Base-by-base conservation (phyloP, 73 alveolate genomes). In the Blepharisma japonicum region DNA sequence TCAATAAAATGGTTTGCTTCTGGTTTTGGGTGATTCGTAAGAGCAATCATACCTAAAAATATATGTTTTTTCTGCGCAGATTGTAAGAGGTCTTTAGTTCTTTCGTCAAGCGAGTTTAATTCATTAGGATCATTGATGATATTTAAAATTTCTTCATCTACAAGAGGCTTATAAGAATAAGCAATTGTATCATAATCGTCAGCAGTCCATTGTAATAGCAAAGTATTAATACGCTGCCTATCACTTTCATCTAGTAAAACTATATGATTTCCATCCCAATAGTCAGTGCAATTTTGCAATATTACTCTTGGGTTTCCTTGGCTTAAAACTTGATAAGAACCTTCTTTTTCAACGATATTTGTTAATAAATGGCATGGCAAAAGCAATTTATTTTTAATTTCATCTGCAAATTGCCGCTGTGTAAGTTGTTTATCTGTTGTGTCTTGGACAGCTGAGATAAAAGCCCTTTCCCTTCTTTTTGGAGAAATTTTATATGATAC, bases 1-100 rank as follows among this genome's bases (percentile, higher is more conserved):
- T 70, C 80, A 70, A 70, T 70, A 45, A 70, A 70, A 47, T 47
- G 68, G 27, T 39, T 39, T 45, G 80, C 80, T 70, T 70, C 80
- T 38, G 20, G 14, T 5, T 70, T 70, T 9, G 80, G 80, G 27
- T 70, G 80, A 45, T 70, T 45, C 2, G 56, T 70, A 1, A 70
- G 11, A 14, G 68, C 80, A n/a, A 70, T 25, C 70, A 70, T 45
- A 2, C 80, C 80, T 39, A 70, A 25, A 45, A 70, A 70, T 18
- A 70, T 70, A 45, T 45, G 66, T 45, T 45, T 54, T 45, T 39
- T 61, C 47, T 61, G 74, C 5, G 23, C 74, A 14, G 49, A n/a
- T 5, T 61, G 74, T 18, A 61, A 25, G 18, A 25, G 18, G 14
- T 61, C 74, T 25, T 25, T 61, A 14, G 38, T 61, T 14, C n/a